Conservation (phyloP, 352 stramenopile species). For the Phytophthora tubulina region DNA sequence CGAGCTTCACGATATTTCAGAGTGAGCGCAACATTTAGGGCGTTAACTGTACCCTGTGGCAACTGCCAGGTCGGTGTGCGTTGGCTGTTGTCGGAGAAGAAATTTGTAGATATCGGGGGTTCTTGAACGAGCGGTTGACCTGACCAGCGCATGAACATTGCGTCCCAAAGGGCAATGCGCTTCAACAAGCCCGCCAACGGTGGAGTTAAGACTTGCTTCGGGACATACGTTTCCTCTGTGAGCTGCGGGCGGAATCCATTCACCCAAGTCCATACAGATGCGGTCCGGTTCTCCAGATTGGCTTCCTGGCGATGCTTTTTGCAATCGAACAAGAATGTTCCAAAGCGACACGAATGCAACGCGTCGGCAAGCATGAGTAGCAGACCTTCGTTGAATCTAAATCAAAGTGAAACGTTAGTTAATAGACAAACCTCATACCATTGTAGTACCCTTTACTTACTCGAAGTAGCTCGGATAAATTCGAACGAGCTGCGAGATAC, state of each 20-base stretch:
- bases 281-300: constrained; percentile 66
- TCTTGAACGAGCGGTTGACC: constrained; percentile 70
- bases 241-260: constrained; percentile 79
- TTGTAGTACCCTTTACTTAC: constrained; percentile 37
- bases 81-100: constrained; percentile 68
- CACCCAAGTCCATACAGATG: constrained; percentile 86
- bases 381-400: constrained; percentile 94
- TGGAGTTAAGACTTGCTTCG: constrained; percentile 64
- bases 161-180: constrained; percentile 70
- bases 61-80: constrained; percentile 77
- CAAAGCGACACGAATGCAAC: constrained; percentile 97
- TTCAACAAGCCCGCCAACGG: constrained; percentile 71
- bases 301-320: constrained; percentile 82
- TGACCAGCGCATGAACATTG: constrained; percentile 81
- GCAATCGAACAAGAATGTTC: constrained; percentile 98
- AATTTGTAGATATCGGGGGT: constrained; percentile 43
- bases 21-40: constrained; percentile 54
- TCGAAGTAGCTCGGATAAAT: constrained; percentile 98
- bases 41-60: constrained; percentile 59
- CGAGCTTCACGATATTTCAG: constrained; percentile 54
- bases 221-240: constrained; percentile 60
- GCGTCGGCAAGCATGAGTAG: constrained; percentile 96
- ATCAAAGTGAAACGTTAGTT: constrained; percentile 9
- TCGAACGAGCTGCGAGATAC: constrained; percentile 86
- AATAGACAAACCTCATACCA: not conserved